These are phyloP conservation scores for Fusarium avenaceum DNA, from an alignment of 2,329 filamentous ascomycete species.

Conservation along the genomic window DNA sequence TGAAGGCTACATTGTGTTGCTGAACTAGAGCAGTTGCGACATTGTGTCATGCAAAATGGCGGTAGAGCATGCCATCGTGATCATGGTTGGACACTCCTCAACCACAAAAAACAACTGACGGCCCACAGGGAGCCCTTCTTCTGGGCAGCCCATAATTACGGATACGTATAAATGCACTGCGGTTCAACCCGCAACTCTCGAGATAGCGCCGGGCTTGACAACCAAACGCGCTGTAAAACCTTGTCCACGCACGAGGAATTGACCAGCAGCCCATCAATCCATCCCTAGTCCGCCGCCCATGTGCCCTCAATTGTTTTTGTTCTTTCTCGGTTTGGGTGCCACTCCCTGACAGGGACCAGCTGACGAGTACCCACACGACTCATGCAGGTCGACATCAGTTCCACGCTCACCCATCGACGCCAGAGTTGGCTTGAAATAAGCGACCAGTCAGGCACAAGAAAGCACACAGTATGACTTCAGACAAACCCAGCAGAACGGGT, in stretches of 20 bases:
- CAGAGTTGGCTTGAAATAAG: constrained; percentile 36
- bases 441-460: constrained; percentile 41
- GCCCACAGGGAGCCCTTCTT: constrained; percentile 37
- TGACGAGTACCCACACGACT: constrained; percentile 43
- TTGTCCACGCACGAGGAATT: constrained; percentile 39
- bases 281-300: constrained; percentile 36
- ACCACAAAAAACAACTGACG: not conserved
- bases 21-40: not conserved
- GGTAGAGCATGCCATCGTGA: constrained; percentile 8
- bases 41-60: not conserved
- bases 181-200: constrained; percentile 54
- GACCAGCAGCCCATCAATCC: constrained; percentile 27
- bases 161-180: constrained; percentile 48
- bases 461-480: constrained; percentile 39
- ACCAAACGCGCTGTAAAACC: constrained; percentile 44
- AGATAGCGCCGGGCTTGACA: constrained; percentile 49
- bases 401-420: constrained; percentile 37
- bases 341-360: constrained; percentile 37
- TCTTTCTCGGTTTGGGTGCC: constrained; percentile 27
- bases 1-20: not conserved
- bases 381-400: constrained; percentile 45
- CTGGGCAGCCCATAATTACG: constrained; percentile 44
- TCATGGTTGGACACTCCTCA: constrained; percentile 9
- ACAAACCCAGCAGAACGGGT: constrained; percentile 46
- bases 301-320: constrained; percentile 26